These are phyloP conservation scores for Aspergillus thermomutatus DNA, from an alignment of 2,329 filamentous ascomycete species.

Conservation along the genomic window DNA sequence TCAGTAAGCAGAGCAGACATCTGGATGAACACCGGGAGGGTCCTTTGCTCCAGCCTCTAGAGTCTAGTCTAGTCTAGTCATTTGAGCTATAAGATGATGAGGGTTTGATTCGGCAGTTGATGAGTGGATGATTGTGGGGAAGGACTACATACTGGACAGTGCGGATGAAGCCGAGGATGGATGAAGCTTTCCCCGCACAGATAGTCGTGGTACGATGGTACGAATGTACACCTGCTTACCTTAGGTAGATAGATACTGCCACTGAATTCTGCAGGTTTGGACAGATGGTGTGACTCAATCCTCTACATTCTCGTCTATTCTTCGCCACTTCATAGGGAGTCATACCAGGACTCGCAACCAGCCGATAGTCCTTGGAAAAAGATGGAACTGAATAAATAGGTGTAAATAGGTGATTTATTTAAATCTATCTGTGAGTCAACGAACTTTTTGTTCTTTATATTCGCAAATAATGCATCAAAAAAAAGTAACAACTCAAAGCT, in stretches of 20 bases:
- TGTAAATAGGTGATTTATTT: background rate
- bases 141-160: background rate
- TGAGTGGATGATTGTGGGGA: background rate
- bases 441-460: background rate
- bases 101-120: background rate
- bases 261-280: background rate
- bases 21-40: background rate
- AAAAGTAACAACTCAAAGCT: slow-evolving; percentile 29
- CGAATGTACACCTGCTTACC: too few relatives aligned
- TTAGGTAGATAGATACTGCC: too few relatives aligned
- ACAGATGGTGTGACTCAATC: too few relatives aligned
- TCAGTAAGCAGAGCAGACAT: background rate
- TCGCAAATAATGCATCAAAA: background rate
- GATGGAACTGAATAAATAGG: background rate
- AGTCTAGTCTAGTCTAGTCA: too few relatives aligned
- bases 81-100: background rate
- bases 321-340: background rate
- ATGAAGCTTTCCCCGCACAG: slow-evolving; percentile 27
- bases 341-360: too few relatives aligned
- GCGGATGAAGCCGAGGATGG: slow-evolving; percentile 3
- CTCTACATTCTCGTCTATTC: too few relatives aligned
- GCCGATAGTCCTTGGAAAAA: background rate
- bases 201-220: background rate
- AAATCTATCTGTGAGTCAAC: background rate
- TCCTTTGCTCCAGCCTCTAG: background rate